Percentiles rank a stretch among this genome's conserved stretches.
phyloP scores from a whole-genome alignment of 768 basidiomycete genomes.

The Trametes sanguinea region DNA sequence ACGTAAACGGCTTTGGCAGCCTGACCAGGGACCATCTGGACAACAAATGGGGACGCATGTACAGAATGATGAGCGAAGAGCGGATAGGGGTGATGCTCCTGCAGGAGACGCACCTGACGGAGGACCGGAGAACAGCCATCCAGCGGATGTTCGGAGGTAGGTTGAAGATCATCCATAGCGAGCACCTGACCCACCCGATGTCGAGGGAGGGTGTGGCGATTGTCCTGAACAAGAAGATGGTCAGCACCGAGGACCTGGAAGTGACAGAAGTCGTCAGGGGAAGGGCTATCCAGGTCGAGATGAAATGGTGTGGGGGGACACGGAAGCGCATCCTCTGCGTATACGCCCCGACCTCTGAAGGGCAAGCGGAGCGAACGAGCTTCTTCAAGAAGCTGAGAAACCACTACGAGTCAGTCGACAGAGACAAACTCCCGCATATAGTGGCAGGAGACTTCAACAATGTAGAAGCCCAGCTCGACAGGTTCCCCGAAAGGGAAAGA shows the following conservation, averaged over 20 bases:
- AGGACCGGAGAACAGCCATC: neutral
- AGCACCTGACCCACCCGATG: neutral
- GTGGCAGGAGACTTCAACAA: constrained; percentile 12
- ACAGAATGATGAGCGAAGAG: constrained; percentile 7
- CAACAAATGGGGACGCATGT: constrained; percentile 5
- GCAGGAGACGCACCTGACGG: constrained; percentile 18
- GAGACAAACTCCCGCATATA: neutral
- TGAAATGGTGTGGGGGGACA: neutral
- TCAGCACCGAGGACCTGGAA: neutral
- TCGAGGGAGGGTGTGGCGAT: constrained; percentile 8
- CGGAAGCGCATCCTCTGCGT: neutral
- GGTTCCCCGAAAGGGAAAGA: too few species aligned
- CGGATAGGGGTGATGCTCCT: constrained; percentile 6
- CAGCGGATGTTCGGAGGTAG: neutral
- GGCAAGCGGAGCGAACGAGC: neutral
- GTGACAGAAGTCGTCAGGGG: neutral
- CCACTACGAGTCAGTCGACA: neutral
- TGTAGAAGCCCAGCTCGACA: neutral
- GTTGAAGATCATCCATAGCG: constrained; percentile 1
- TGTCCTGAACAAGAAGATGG: neutral
- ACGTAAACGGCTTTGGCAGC: constrained; percentile 12
- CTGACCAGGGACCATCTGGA: neutral
- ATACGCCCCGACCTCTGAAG: constrained; percentile 1
- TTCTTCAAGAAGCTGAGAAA: neutral
- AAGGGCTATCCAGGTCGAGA: neutral